Conservation (phyloP, 106 monocot species). For the Platanthera guangdongensis region DNA sequence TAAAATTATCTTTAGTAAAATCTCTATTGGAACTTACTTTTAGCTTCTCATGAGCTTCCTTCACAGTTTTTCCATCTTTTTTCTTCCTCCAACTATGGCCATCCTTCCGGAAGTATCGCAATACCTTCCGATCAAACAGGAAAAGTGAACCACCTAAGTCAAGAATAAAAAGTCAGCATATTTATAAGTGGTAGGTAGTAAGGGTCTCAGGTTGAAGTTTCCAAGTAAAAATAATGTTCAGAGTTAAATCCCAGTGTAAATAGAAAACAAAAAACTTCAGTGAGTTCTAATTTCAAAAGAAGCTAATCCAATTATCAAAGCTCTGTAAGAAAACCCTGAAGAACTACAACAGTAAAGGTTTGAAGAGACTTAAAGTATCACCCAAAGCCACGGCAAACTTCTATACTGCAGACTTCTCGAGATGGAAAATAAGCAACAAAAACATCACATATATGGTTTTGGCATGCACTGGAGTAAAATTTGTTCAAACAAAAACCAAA, state of each 20-base stretch:
- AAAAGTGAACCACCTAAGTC: constrained; percentile 45
- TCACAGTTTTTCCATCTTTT: constrained; percentile 93
- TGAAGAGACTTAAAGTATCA: neutral
- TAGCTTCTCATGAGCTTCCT: constrained; percentile 96
- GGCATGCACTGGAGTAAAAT: neutral
- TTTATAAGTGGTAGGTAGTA: neutral
- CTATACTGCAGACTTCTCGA: neutral
- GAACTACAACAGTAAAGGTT: neutral
- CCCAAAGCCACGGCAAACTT: neutral
- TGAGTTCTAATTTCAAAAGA: neutral
- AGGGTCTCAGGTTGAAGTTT: neutral
- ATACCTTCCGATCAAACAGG: constrained; percentile 76
- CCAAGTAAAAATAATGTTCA: neutral
- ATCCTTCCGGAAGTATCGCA: constrained; percentile 95
- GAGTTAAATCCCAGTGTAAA: neutral
- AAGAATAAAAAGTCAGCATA: neutral
- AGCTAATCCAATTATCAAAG: neutral
- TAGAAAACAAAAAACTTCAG: neutral
- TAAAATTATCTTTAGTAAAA: neutral
- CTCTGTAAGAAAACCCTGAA: neutral
- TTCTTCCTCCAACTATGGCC: constrained; percentile 98
- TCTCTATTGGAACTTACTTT: constrained; percentile 48
- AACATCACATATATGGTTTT: neutral
- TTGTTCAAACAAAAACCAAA: neutral
- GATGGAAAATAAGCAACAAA: neutral